phyloP scores from a whole-genome alignment of 805 yeast species.

The Myxozyma vanderwaltii region DNA sequence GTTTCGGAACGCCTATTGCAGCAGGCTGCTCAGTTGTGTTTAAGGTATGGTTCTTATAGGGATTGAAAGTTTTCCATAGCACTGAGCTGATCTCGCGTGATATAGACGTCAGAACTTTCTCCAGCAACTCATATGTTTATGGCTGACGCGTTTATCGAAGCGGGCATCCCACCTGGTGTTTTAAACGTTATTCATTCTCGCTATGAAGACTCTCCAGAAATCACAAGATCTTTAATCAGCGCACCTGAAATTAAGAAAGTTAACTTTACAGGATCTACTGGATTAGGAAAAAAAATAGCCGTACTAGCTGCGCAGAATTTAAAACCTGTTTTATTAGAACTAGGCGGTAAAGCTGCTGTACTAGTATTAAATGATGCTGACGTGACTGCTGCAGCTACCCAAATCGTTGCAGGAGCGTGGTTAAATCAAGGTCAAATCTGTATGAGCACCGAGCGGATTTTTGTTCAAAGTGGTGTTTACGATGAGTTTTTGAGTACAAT shows the following conservation, averaged over 20 bases:
- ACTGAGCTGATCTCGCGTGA: background rate
- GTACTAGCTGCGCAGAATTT: conserved; percentile 65
- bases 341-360: conserved; percentile 87
- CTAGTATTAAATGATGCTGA: conserved; percentile 75
- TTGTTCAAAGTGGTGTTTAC: conserved; percentile 73
- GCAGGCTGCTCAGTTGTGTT: conserved; percentile 80
- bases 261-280: conserved; percentile 86
- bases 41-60: too few species aligned
- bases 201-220: conserved; percentile 48
- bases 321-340: conserved; percentile 79
- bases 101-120: conserved; percentile 68
- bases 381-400: conserved; percentile 62
- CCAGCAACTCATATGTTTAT: conserved; percentile 74
- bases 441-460: conserved; percentile 88
- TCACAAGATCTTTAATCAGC: conserved; percentile 70
- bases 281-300: conserved; percentile 74
- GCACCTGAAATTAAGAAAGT: conserved; percentile 74
- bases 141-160: conserved; percentile 65
- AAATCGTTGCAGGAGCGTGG: conserved; percentile 73
- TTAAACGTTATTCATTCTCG: conserved; percentile 57
- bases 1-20: conserved; percentile 79
- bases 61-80: too few species aligned
- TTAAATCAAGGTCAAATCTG: conserved; percentile 93
- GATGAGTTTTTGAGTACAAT: conserved; percentile 60
- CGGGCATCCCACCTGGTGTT: conserved; percentile 82